Evolutionary conservation across 495 filamentous ascomycete species (phyloP).

Genomic region (Penicillium canariense): DNA sequence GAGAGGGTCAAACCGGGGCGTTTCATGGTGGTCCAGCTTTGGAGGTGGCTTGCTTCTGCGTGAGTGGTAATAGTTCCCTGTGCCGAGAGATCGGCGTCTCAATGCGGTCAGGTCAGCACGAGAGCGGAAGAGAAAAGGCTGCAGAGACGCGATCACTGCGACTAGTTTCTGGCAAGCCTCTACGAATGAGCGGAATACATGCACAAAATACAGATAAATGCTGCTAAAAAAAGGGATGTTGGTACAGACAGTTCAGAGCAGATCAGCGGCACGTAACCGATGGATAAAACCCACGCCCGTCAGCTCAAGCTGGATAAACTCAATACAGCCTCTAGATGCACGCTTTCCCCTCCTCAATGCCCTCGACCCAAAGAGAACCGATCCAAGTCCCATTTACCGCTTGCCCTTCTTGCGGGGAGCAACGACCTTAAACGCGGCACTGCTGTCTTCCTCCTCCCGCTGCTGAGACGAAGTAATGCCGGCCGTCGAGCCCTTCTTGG

Average conservation of each 20-base stretch:
- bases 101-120: neutral
- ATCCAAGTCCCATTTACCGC: slow-evolving; percentile 44
- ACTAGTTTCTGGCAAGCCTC: neutral
- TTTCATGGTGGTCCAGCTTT: neutral
- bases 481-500: slow-evolving; percentile 70
- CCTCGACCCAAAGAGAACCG: neutral
- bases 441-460: slow-evolving; percentile 51
- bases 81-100: neutral
- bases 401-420: slow-evolving; percentile 91
- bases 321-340: neutral
- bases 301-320: neutral
- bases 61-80: neutral
- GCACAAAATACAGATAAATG: slow-evolving; percentile 3
- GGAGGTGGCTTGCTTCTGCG: neutral
- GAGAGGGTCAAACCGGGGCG: neutral
- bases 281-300: neutral
- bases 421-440: slow-evolving; percentile 81
- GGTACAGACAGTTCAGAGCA: slow-evolving; percentile 3
- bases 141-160: neutral
- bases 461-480: slow-evolving; percentile 37
- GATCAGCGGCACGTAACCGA: neutral
- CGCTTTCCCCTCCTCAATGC: neutral
- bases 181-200: neutral
- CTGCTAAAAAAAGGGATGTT: slow-evolving; percentile 9
- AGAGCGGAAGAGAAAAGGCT: neutral